These are phyloP conservation scores for Cucurbita argyrosperma DNA, from an alignment of 306 rosid genomes.

Conservation along the genomic window DNA sequence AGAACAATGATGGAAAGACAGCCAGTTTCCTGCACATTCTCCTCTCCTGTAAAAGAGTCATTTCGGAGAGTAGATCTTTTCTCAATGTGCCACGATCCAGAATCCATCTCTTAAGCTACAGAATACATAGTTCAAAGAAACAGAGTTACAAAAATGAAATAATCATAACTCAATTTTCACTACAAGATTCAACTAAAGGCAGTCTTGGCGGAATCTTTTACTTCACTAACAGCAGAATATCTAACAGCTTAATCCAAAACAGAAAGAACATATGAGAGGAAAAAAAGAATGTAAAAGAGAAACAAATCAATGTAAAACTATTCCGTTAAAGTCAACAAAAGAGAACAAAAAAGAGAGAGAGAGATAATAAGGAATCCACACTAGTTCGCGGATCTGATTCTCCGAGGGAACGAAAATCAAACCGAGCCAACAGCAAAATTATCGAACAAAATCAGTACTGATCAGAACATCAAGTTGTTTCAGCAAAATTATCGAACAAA, in stretches of 20 bases:
- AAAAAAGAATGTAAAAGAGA: neutral
- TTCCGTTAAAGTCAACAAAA: neutral
- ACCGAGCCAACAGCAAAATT: neutral
- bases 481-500: neutral
- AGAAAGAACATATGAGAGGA: neutral
- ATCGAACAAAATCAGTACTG: neutral
- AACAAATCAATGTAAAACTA: neutral
- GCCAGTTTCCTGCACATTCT: slow-evolving; percentile 44
- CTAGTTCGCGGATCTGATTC: neutral
- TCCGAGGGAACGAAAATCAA: neutral
- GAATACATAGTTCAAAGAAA: neutral
- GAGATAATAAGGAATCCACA: neutral
- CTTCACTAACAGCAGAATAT: no score
- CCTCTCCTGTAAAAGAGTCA: slow-evolving; percentile 38
- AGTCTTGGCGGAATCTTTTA: no score
- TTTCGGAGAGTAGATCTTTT: slow-evolving; percentile 13
- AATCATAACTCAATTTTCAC: neutral
- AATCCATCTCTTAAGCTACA: slow-evolving; percentile 33
- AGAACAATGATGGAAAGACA: slow-evolving; percentile 73
- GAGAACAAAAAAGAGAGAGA: neutral
- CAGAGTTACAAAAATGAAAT: no score
- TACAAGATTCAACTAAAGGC: neutral
- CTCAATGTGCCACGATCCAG: slow-evolving; percentile 49
- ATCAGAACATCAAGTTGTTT: neutral
- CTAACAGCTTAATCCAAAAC: neutral